These are phyloP conservation scores for Galeopsis tetrahit DNA, from an alignment of 257 asterid species.

Conservation along the genomic window DNA sequence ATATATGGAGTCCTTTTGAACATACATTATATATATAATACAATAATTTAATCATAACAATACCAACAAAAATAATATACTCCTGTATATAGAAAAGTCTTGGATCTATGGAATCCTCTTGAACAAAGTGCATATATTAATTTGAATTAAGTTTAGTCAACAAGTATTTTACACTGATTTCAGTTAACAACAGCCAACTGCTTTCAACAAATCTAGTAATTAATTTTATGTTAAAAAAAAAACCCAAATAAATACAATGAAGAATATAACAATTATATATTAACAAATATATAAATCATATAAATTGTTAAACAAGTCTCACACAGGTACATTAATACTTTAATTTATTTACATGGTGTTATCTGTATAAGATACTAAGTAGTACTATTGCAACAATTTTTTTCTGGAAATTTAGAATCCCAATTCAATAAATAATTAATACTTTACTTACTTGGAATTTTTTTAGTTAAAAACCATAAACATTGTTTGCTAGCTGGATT, in stretches of 20 bases:
- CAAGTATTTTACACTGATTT: constrained; percentile 3
- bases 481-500: constrained; percentile 30
- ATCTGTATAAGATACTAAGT: too few relatives aligned
- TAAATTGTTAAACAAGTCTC: too few relatives aligned
- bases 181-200: constrained; percentile 18
- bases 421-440: constrained; percentile 9
- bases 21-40: too few relatives aligned
- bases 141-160: background rate
- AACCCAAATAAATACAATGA: background rate
- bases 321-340: too few relatives aligned
- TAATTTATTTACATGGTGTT: too few relatives aligned
- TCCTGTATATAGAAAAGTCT: background rate
- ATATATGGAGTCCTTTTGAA: too few relatives aligned
- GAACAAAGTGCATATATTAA: constrained; percentile 2
- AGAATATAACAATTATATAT: too few relatives aligned
- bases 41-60: too few relatives aligned
- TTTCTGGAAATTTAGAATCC: background rate
- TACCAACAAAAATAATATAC: too few relatives aligned
- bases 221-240: too few relatives aligned
- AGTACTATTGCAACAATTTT: background rate
- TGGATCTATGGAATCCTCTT: constrained; percentile 24
- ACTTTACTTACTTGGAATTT: background rate
- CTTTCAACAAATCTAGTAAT: constrained; percentile 17
- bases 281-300: too few relatives aligned
- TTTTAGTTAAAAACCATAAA: background rate